Evolutionary conservation across 805 yeast species (phyloP), one percentile per base, ranked within the genome.

Genomic region (Candida chauliodis): DNA sequence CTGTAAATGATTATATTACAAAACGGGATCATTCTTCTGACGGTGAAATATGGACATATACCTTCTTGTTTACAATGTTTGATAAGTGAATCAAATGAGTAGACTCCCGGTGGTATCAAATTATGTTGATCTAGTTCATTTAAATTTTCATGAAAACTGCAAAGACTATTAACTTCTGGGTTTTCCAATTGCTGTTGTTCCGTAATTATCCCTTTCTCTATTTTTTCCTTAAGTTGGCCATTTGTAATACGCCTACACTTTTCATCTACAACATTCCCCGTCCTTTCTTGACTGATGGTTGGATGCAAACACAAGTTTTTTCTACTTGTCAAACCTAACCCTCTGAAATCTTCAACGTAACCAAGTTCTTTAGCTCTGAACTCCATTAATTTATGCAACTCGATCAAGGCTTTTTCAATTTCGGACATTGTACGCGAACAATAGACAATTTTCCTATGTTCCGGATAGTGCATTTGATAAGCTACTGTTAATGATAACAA

Each of bases 401-500:
- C 99, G 6, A 91, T 87, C 55, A 93, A 66, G 0, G 99, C 97
- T 63, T 93, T 93, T 64, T 93, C 99, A 58, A 93, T 93, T 66
- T 93, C 99, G 8, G 97, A 87, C 98, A 93, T 93, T 23, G 99
- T 93, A 74, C 99, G 98, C 4, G 99, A 93, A 61, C 99, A 93
- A 63, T 93, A 93, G 5, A 93, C 87, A 48, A 93, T 81, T 70
- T 91, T 93, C 13, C 96, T 67, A 55, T 88, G 96, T 53, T 91
- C 97, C 8, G 96, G 95, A 58, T 91, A 90, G 69, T 76, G 78
- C 86, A 87, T 80, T 59, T 93, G 99, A 61, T 93, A 93, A 10
- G 99, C 96, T 32, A 93, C 88, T 0, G 98, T 88, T 31, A 93
- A 64, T 0, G 98, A 88, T 21, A 93, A 69, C 56, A 93, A 71